A percentile compares a stretch with the other conserved stretches of the same genome.
These are phyloP conservation scores for Fraxinus quadrangulata DNA, from an alignment of 257 asterid genomes.

Conservation along the genomic window DNA sequence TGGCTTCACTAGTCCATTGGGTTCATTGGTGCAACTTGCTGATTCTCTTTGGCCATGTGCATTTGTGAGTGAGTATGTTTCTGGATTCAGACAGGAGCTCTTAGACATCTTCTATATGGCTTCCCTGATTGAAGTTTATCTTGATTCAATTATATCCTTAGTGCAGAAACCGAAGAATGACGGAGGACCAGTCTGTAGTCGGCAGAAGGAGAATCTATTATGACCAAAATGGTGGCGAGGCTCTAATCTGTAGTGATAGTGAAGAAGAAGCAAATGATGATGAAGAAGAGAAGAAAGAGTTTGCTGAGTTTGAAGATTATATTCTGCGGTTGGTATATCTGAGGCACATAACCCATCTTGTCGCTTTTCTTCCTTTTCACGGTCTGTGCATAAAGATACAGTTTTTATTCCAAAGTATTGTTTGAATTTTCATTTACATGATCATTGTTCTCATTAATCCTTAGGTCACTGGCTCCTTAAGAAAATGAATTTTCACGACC, in stretches of 20 bases:
- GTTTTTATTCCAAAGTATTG: background rate
- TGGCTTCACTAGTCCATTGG: background rate
- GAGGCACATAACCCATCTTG: background rate
- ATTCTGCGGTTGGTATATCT: slow-evolving; percentile 76
- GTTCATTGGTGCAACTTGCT: background rate
- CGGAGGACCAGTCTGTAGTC: slow-evolving; percentile 91
- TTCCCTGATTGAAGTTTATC: background rate
- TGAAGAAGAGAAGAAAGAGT: slow-evolving; percentile 88
- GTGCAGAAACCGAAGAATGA: slow-evolving; percentile 90
- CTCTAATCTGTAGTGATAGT: slow-evolving; percentile 93
- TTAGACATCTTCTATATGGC: background rate
- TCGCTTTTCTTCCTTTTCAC: background rate
- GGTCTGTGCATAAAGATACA: background rate
- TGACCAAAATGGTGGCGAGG: slow-evolving; percentile 90
- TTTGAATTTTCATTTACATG: background rate
- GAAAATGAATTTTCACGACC: background rate
- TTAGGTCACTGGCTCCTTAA: background rate
- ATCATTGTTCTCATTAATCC: background rate
- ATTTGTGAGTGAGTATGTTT: background rate
- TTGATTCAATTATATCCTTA: slow-evolving; percentile 13
- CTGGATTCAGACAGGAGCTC: background rate
- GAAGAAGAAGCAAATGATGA: slow-evolving; percentile 84
- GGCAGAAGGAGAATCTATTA: slow-evolving; percentile 98
- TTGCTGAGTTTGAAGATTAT: slow-evolving; percentile 79
- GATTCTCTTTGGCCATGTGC: background rate